Evolutionary conservation across 2,329 filamentous ascomycete genomes (phyloP).

Genomic region (Nemania sp.): DNA sequence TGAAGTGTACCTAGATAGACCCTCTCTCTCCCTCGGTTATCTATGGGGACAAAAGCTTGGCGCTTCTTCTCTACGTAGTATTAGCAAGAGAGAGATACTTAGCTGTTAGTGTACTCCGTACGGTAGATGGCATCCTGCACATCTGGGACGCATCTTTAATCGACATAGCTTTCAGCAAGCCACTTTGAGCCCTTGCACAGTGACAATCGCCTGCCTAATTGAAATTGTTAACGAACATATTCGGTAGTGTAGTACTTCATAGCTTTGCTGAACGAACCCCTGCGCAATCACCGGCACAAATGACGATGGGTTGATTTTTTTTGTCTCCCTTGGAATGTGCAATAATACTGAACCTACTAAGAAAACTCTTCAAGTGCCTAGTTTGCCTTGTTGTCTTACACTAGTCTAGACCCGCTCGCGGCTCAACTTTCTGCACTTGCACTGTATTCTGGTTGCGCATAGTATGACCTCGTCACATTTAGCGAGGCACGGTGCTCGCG

Average conservation of each 20-base stretch:
- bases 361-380: not conserved
- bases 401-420: not conserved
- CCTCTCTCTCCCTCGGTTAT: slow-evolving; percentile 21
- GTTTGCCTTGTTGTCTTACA: slow-evolving; percentile 19
- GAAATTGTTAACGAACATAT: slow-evolving; percentile 3
- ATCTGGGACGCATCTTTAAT: not conserved
- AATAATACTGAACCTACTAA: slow-evolving; percentile 2
- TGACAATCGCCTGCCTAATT: slow-evolving; percentile 4
- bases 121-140: not conserved
- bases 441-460: slow-evolving; percentile 17
- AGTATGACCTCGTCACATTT: slow-evolving; percentile 15
- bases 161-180: not conserved
- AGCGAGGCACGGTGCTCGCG: slow-evolving; percentile 4
- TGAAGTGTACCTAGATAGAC: too few species aligned
- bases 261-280: not conserved
- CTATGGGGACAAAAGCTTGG: slow-evolving; percentile 26
- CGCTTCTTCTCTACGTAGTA: slow-evolving; percentile 12
- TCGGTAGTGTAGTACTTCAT: slow-evolving; percentile 1
- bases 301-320: not conserved
- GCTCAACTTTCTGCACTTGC: too few species aligned
- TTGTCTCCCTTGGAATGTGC: not conserved
- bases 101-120: too few species aligned
- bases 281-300: not conserved
- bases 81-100: not conserved
- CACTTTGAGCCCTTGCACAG: not conserved